These are phyloP conservation scores for Cystobasidiaceae sp. DNA, from an alignment of 1,284 basidiomycete species.

Conservation along the genomic window DNA sequence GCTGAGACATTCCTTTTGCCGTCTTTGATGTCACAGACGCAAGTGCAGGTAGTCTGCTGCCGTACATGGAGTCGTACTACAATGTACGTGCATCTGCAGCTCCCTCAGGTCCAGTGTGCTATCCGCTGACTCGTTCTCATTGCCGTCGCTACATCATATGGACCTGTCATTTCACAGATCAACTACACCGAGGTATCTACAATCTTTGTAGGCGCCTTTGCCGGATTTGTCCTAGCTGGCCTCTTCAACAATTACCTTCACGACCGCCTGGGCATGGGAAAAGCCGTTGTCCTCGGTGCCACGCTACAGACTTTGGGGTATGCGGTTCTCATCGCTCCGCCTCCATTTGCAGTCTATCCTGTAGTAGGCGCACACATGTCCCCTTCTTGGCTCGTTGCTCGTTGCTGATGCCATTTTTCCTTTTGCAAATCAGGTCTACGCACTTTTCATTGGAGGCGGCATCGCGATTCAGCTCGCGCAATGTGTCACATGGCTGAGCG, in stretches of 20 bases:
- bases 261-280: slow-evolving; percentile 30
- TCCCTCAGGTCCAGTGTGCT: background rate
- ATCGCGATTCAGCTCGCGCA: slow-evolving; percentile 24
- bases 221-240: slow-evolving; percentile 29
- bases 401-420: too few relatives aligned
- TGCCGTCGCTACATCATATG: background rate
- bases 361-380: too few relatives aligned
- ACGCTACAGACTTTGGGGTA: slow-evolving; percentile 21
- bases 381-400: too few relatives aligned
- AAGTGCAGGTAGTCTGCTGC: slow-evolving; percentile 18
- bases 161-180: slow-evolving; percentile 2
- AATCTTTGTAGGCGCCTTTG: slow-evolving; percentile 30
- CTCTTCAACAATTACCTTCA: slow-evolving; percentile 25
- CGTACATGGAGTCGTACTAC: slow-evolving; percentile 29
- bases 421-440: too few relatives aligned
- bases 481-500: background rate
- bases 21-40: background rate
- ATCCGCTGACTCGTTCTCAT: background rate
- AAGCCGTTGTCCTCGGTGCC: slow-evolving; percentile 13
- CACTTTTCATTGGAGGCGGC: slow-evolving; percentile 29
- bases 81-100: background rate
- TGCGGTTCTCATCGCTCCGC: slow-evolving; percentile 29
- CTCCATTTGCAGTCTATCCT: slow-evolving; percentile 30
- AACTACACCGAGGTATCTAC: slow-evolving; percentile 29
- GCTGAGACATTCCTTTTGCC: background rate